Percentiles rank a stretch among this genome's conserved stretches.
phyloP scores from a whole-genome alignment of 345 rosid species.

The Citrus inodora region DNA sequence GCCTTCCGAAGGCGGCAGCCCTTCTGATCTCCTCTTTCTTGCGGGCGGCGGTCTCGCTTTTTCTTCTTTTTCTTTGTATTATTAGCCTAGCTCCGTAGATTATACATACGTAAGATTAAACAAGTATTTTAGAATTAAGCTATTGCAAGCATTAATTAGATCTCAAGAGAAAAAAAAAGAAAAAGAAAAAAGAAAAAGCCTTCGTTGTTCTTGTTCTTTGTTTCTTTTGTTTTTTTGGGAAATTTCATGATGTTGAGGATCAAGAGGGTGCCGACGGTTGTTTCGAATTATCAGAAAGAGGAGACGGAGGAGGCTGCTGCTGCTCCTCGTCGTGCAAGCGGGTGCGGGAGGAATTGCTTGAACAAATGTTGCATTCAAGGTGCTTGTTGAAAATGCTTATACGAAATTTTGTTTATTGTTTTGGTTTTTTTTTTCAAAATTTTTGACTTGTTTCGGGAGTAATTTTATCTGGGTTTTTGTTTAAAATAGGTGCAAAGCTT shows the following conservation, averaged over 20 bases:
- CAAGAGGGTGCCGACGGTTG: constrained; percentile 85
- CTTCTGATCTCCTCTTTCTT: constrained; percentile 98
- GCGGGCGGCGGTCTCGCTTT: constrained; percentile 85
- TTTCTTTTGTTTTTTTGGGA: neutral
- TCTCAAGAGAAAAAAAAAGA: neutral
- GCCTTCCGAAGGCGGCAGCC: constrained; percentile 99
- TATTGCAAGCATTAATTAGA: neutral
- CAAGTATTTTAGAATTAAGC: neutral
- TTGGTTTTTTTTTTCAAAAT: neutral
- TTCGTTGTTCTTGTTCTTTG: constrained; percentile 3
- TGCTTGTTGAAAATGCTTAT: constrained; percentile 13
- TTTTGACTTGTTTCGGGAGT: constrained; percentile 5
- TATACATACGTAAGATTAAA: neutral
- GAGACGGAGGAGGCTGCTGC: constrained; percentile 52
- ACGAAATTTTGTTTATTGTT: neutral
- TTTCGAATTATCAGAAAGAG: constrained; percentile 80
- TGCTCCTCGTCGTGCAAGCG: constrained; percentile 40
- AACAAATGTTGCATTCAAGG: constrained; percentile 72
- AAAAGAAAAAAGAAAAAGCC: neutral
- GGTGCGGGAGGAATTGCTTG: constrained; percentile 86
- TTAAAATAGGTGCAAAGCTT: constrained; percentile 57
- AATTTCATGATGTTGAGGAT: constrained; percentile 63
- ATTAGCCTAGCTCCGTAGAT: constrained; percentile 8
- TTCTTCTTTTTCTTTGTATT: constrained; percentile 2
- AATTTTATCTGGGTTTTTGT: neutral